A percentile compares a stretch with the other conserved stretches of the same genome.
These are phyloP conservation scores for Funneliformis mosseae DNA, from an alignment of 192 early-diverging fungal genomes.

Conservation along the genomic window DNA sequence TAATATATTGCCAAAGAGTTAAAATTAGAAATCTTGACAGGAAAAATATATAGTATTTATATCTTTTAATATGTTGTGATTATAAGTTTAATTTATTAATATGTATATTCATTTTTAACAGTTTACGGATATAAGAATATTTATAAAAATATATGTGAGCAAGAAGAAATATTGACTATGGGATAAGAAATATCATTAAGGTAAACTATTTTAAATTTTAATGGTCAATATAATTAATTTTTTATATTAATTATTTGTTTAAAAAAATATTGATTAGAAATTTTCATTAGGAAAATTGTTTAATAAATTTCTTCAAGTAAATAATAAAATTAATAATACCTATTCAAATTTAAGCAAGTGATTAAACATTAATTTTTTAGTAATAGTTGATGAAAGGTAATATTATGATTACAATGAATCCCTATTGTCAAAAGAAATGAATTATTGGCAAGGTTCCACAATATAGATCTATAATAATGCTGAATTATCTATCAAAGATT, in stretches of 20 bases:
- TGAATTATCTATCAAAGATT: constrained; percentile 33
- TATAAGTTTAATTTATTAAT: background rate
- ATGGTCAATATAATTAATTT: background rate
- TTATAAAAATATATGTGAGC: background rate
- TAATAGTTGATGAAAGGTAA: constrained; percentile 33
- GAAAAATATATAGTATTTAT: background rate
- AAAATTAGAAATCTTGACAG: background rate
- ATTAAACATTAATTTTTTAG: constrained; percentile 37
- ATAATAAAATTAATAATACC: background rate
- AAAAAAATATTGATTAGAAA: background rate
- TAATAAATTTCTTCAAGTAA: constrained; percentile 4
- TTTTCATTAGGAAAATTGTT: background rate
- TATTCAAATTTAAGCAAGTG: background rate
- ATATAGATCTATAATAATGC: constrained; percentile 39
- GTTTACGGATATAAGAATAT: background rate
- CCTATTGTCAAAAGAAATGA: constrained; percentile 36
- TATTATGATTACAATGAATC: background rate
- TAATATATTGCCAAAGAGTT: background rate
- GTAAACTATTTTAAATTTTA: background rate
- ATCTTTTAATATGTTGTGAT: background rate
- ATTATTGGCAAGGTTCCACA: constrained; percentile 40
- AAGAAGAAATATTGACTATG: background rate
- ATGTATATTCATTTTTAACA: background rate
- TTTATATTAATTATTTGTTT: background rate
- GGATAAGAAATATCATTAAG: background rate